Conservation (phyloP, 805 yeast species). For the Lachancea quebecensis region DNA sequence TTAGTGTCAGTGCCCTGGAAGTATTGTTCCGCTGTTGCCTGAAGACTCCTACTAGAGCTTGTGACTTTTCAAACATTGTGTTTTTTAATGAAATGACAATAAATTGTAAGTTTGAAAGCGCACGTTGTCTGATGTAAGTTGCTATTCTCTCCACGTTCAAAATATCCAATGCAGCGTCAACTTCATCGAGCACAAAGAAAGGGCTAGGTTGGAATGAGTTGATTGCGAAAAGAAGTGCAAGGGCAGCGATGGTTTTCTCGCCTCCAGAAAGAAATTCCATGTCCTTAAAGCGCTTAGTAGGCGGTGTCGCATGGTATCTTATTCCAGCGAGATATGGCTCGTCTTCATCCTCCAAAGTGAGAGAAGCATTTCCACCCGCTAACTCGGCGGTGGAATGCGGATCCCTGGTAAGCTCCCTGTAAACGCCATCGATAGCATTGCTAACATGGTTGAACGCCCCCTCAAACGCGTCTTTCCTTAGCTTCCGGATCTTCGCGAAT, state of each 20-base stretch:
- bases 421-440: constrained; percentile 61
- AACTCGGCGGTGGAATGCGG: constrained; percentile 52
- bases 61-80: constrained; percentile 79
- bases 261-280: constrained; percentile 95
- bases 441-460: constrained; percentile 74
- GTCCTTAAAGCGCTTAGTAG: constrained; percentile 85
- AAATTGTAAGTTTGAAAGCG: constrained; percentile 77
- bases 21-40: constrained; percentile 70
- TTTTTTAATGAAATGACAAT: constrained; percentile 90
- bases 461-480: constrained; percentile 58
- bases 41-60: constrained; percentile 87
- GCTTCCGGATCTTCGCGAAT: constrained; percentile 52
- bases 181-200: constrained; percentile 91
- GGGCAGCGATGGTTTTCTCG: constrained; percentile 92
- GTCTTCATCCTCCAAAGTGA: constrained; percentile 80
- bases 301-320: constrained; percentile 92
- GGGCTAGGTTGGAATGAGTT: constrained; percentile 92
- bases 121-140: constrained; percentile 68
- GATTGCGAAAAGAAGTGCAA: constrained; percentile 84
- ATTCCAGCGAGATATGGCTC: constrained; percentile 83
- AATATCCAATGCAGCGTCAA: constrained; percentile 95
- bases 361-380: constrained; percentile 87
- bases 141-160: constrained; percentile 83
- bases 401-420: constrained; percentile 73
- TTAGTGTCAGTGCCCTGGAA: constrained; percentile 67